phyloP scores from a whole-genome alignment of 176 grass and related monocot species.

The Phragmites australis region DNA sequence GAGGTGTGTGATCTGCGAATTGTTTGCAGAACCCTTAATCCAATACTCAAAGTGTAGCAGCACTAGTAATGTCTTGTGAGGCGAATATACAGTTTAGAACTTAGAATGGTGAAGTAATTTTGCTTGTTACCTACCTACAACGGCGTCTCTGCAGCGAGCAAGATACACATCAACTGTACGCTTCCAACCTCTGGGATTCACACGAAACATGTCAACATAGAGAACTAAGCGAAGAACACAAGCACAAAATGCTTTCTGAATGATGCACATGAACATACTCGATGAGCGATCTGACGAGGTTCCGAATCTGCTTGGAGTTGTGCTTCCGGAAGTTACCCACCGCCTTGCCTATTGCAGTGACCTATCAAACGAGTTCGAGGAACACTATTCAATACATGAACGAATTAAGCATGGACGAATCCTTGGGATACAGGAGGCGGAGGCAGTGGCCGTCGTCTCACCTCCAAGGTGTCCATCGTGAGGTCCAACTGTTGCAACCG shows the following conservation, averaged over 20 bases:
- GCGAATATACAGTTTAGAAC: not conserved
- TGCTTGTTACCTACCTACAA: conserved; percentile 54
- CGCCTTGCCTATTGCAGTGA: conserved; percentile 62
- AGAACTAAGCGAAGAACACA: not conserved
- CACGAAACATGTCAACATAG: conserved; percentile 23
- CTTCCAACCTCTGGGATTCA: conserved; percentile 70
- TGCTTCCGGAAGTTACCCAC: conserved; percentile 62
- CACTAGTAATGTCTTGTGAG: not conserved
- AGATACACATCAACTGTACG: conserved; percentile 71
- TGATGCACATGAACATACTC: conserved; percentile 42
- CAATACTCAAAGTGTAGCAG: not conserved
- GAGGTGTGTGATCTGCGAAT: conserved; percentile 61
- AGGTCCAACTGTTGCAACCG: conserved; percentile 64
- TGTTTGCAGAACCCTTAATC: not conserved
- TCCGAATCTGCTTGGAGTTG: conserved; percentile 66
- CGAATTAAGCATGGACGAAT: not conserved
- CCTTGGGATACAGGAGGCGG: conserved; percentile 10
- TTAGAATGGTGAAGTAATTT: conserved; percentile 11
- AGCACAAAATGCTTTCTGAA: not conserved
- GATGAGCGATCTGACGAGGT: conserved; percentile 66
- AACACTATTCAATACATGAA: conserved; percentile 14
- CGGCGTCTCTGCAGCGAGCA: conserved; percentile 45
- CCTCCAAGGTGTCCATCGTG: conserved; percentile 59
- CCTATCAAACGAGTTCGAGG: conserved; percentile 38
- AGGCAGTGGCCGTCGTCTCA: conserved; percentile 3